A percentile compares a stretch with the other conserved stretches of the same genome.
Conservation (phyloP, 192 early-diverging fungal genomes). For the Coemansia reversa region DNA sequence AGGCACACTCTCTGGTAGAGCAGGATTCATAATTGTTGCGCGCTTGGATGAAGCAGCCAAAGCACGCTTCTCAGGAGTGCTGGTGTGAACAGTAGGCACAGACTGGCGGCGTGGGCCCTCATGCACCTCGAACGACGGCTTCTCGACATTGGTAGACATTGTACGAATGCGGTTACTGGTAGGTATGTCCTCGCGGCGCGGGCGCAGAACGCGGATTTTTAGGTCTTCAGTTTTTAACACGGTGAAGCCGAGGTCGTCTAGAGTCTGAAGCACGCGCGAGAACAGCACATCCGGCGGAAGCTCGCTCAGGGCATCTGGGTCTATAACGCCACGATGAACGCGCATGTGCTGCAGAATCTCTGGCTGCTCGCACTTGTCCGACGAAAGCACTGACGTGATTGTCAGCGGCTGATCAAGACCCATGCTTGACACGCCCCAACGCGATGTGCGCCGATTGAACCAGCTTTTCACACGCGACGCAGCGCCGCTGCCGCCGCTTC, state of each 20-base stretch:
- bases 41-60: conserved; percentile 35
- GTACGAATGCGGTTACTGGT: conserved; percentile 32
- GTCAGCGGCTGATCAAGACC: conserved; percentile 39
- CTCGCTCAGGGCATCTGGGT: conserved; percentile 66
- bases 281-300: conserved; percentile 67
- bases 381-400: conserved; percentile 35
- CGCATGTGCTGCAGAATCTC: conserved; percentile 63
- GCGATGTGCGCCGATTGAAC: conserved; percentile 63
- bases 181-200: conserved; percentile 21
- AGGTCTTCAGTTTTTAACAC: conserved; percentile 50
- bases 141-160: conserved; percentile 29
- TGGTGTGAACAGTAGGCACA: conserved; percentile 32
- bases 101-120: conserved; percentile 47
- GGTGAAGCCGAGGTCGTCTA: conserved; percentile 53
- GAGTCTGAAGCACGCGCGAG: conserved; percentile 61
- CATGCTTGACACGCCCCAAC: conserved; percentile 30
- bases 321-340: conserved; percentile 72
- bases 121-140: conserved; percentile 5
- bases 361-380: conserved; percentile 34
- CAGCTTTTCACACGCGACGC: conserved; percentile 75
- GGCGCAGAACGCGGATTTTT: conserved; percentile 51
- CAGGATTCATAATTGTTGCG: conserved; percentile 47
- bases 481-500: conserved; percentile 22
- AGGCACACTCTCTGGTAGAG: conserved; percentile 24
- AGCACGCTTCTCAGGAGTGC: conserved; percentile 23